phyloP scores from a whole-genome alignment of 192 early-diverging fungal genomes.

The Phlyctochytrium arcticum region DNA sequence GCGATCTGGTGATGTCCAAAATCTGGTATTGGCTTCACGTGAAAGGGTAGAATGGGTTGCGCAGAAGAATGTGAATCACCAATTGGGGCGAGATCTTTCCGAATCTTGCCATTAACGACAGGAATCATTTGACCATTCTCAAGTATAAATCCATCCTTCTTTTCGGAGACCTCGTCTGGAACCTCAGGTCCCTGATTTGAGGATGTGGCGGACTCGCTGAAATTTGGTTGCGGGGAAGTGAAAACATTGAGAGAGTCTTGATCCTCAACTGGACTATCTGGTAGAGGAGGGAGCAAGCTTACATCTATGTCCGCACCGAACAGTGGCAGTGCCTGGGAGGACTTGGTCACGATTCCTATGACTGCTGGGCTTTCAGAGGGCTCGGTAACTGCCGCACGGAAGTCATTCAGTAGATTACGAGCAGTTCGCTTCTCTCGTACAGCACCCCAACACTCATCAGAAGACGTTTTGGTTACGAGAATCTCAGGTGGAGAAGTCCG shows the following conservation, averaged over 20 bases:
- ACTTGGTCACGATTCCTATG: too few relatives aligned
- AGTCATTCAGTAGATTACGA: constrained; percentile 23
- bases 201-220: not conserved
- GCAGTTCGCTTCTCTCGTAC: not conserved
- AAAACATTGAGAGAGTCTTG: not conserved
- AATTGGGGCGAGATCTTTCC: too few relatives aligned
- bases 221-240: not conserved
- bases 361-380: not conserved
- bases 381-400: not conserved
- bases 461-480: too few relatives aligned
- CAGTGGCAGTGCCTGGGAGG: not conserved
- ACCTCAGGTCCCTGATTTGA: too few relatives aligned
- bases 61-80: too few relatives aligned
- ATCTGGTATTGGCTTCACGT: too few relatives aligned
- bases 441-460: too few relatives aligned
- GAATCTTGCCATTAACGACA: too few relatives aligned
- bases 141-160: not conserved
- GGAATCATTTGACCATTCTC: not conserved
- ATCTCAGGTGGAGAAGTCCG: too few relatives aligned
- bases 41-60: too few relatives aligned
- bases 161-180: too few relatives aligned
- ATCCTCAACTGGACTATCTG: not conserved
- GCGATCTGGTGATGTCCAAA: too few relatives aligned
- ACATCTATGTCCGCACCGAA: not conserved
- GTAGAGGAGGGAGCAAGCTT: not conserved